Evolutionary conservation across 2,329 filamentous ascomycete genomes (phyloP).

Genomic region (Aspergillus fischeri): DNA sequence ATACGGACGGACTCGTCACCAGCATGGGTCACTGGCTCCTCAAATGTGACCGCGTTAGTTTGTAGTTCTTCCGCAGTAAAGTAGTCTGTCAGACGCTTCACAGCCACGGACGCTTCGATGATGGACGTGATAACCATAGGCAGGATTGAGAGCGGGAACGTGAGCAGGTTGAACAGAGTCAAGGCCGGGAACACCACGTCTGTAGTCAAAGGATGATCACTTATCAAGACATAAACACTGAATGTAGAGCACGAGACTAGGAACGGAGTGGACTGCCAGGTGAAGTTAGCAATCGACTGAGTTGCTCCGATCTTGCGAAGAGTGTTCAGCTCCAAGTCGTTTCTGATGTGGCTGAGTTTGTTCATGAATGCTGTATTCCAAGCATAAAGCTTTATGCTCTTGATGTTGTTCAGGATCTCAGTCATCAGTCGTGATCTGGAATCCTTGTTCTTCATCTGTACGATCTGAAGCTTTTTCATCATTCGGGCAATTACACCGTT

Average conservation of each 20-base stretch:
- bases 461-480: conserved; percentile 92
- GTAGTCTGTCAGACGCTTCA: conserved; percentile 77
- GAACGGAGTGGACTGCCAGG: conserved; percentile 96
- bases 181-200: conserved; percentile 93
- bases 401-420: conserved; percentile 99
- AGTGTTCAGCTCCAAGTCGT: conserved; percentile 92
- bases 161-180: conserved; percentile 92
- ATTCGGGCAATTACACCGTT: conserved; percentile 87
- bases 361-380: conserved; percentile 98
- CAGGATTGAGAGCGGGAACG: conserved; percentile 87
- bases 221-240: conserved; percentile 84
- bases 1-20: conserved; percentile 86
- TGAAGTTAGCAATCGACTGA: conserved; percentile 93
- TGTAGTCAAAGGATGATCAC: conserved; percentile 75
- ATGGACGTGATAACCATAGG: conserved; percentile 98
- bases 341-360: conserved; percentile 91
- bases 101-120: conserved; percentile 92
- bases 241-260: conserved; percentile 97
- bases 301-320: conserved; percentile 92
- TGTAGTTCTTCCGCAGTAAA: conserved; percentile 88
- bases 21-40: conserved; percentile 65
- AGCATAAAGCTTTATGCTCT: conserved; percentile 97
- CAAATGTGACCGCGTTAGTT: conserved; percentile 68
- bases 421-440: conserved; percentile 88
- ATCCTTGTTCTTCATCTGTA: conserved; percentile 99